Conservation (phyloP, 163 green algal genomes). For the Trebouxiophyceae sp. region DNA sequence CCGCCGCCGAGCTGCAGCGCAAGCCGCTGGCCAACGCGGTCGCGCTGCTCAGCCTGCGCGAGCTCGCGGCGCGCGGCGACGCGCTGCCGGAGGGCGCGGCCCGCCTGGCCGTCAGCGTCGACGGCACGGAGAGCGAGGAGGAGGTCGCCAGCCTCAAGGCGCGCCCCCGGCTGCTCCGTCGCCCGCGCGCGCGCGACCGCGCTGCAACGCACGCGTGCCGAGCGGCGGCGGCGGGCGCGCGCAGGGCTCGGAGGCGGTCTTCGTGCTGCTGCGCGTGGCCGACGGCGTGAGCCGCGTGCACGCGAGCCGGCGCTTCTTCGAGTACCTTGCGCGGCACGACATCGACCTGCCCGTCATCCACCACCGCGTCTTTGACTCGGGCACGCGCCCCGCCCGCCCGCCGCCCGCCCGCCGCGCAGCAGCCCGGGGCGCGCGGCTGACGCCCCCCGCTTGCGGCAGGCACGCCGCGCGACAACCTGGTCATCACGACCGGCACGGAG, state of each 20-base stretch:
- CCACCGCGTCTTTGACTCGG: slow-evolving; percentile 64
- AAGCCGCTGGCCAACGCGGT: slow-evolving; percentile 77
- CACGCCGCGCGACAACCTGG: slow-evolving; percentile 58
- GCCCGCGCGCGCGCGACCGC: too few relatives aligned
- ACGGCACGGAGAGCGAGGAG: slow-evolving; percentile 81
- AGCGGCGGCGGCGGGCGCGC: too few relatives aligned
- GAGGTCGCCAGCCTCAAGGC: slow-evolving; percentile 61
- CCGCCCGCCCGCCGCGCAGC: background rate
- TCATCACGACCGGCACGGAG: slow-evolving; percentile 70
- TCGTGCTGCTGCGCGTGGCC: slow-evolving; percentile 54
- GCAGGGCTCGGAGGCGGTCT: slow-evolving; percentile 21
- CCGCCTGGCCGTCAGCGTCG: slow-evolving; percentile 67
- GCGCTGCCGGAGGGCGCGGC: slow-evolving; percentile 50
- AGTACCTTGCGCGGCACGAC: slow-evolving; percentile 56
- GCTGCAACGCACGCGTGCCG: too few relatives aligned
- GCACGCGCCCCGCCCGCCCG: slow-evolving; percentile 5
- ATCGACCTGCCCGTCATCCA: slow-evolving; percentile 85
- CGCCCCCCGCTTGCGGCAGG: too few relatives aligned
- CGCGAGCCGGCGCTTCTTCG: slow-evolving; percentile 80
- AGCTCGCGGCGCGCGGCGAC: slow-evolving; percentile 24
- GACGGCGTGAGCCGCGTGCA: slow-evolving; percentile 73
- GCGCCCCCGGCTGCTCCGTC: too few relatives aligned
- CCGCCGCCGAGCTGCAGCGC: slow-evolving; percentile 50
- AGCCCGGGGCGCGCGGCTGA: too few relatives aligned
- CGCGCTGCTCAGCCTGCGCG: slow-evolving; percentile 65